Conservation (phyloP, 345 rosid species). For the Gossypium stocksii region DNA sequence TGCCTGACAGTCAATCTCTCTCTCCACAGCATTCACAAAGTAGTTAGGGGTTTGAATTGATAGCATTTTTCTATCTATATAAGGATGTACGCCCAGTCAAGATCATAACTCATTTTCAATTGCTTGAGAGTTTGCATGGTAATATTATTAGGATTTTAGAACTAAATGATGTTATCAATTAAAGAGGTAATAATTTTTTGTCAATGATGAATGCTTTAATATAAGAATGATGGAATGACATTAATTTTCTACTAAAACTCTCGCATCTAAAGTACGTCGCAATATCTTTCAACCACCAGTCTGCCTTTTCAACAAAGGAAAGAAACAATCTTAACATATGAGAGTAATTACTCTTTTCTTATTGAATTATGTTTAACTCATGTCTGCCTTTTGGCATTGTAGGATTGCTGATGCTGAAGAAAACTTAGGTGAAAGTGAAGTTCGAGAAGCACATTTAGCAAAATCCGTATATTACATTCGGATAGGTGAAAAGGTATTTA, state of each 20-base stretch:
- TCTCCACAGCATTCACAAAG: background rate
- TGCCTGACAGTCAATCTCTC: background rate
- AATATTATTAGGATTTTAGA: background rate
- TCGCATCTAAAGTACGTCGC: background rate
- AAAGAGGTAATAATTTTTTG: background rate
- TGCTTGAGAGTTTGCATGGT: background rate
- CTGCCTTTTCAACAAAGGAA: background rate
- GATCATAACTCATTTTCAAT: background rate
- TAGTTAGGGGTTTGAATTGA: background rate
- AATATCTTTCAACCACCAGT: background rate
- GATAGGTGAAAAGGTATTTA: conserved; percentile 78
- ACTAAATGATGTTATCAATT: background rate
- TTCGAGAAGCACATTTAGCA: conserved; percentile 96
- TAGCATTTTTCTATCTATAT: background rate
- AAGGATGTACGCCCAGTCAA: background rate
- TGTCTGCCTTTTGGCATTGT: conserved; percentile 12
- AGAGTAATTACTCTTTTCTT: background rate
- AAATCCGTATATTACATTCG: conserved; percentile 80
- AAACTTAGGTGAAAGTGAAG: conserved; percentile 97
- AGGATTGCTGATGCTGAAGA: conserved; percentile 99
- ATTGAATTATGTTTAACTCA: background rate
- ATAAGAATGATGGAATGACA: background rate
- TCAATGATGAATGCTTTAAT: background rate
- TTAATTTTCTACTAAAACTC: background rate
- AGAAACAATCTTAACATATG: background rate